Evolutionary conservation across 768 basidiomycete species (phyloP).

Genomic region (Neoboletus magnificus): DNA sequence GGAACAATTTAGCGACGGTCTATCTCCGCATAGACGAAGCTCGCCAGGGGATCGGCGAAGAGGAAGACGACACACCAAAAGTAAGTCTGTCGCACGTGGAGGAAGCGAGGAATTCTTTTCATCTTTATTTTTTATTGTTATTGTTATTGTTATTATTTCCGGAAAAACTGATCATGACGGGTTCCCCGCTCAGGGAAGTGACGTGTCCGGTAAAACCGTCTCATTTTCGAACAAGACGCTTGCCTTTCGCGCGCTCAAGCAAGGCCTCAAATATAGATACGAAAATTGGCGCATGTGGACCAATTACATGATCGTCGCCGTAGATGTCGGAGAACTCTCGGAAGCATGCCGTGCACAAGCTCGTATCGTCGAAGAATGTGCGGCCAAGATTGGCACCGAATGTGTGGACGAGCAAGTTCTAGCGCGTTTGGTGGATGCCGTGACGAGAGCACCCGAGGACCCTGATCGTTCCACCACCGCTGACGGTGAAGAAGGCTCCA

Average conservation of each 20-base stretch:
- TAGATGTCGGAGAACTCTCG: conserved; percentile 89
- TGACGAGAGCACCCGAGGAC: conserved; percentile 53
- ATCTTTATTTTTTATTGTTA: too few species aligned
- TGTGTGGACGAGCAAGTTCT: conserved; percentile 85
- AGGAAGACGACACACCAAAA: conserved; percentile 25
- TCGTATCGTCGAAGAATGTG: conserved; percentile 66
- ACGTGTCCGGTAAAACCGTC: conserved; percentile 32
- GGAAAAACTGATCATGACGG: conserved; percentile 8
- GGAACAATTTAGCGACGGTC: conserved; percentile 95
- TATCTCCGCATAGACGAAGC: conserved; percentile 77
- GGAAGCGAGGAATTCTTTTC: too few species aligned
- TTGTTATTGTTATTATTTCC: too few species aligned
- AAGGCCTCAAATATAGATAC: conserved; percentile 79
- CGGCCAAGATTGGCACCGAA: conserved; percentile 43
- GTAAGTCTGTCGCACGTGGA: conserved; percentile 5
- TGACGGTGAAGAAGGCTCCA: conserved; percentile 16
- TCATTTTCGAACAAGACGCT: conserved; percentile 76
- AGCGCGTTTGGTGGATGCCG: conserved; percentile 85
- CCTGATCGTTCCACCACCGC: conserved; percentile 22
- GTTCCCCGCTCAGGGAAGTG: conserved; percentile 23
- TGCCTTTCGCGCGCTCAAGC: conserved; percentile 90
- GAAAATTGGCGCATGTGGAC: conserved; percentile 98
- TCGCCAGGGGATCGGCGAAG: conserved; percentile 30
- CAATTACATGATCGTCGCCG: conserved; percentile 92
- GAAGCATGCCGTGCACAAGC: conserved; percentile 84